Percentiles rank a stretch among this genome's conserved stretches.
Conservation (phyloP, 441 rosid species). For the Mallotus repandus region DNA sequence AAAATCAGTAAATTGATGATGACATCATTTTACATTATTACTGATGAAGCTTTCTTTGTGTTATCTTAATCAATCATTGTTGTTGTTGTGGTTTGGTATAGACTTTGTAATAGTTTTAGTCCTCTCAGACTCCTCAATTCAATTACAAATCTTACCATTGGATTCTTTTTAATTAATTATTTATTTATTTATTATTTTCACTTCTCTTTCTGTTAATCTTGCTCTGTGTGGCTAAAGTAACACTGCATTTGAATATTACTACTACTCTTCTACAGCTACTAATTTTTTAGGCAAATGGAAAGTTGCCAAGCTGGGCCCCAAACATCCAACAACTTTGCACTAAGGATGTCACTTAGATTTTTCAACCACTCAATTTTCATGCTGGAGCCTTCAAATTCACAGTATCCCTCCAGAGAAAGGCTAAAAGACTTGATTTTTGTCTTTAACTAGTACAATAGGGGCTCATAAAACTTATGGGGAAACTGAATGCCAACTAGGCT, state of each 20-base stretch:
- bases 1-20: constrained; percentile 7
- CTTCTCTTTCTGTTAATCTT: neutral
- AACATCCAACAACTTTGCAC: constrained; percentile 17
- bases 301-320: constrained; percentile 15
- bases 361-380: constrained; percentile 4
- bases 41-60: no score
- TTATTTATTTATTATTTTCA: no score
- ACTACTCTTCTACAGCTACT: no score
- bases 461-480: constrained; percentile 20
- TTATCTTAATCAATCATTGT: no score
- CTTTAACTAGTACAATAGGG: constrained; percentile 5
- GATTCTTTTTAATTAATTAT: no score
- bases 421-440: neutral
- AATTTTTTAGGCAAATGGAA: neutral
- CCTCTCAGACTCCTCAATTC: no score
- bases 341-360: constrained; percentile 1
- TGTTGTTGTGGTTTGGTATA: no score
- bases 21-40: neutral
- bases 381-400: constrained; percentile 7
- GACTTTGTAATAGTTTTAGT: no score
- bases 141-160: no score
- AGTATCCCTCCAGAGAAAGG: neutral
- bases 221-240: neutral
- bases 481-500: neutral
- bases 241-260: neutral